These are phyloP conservation scores for Pilaira anomala DNA, from an alignment of 192 early-diverging fungal genomes.

Conservation along the genomic window DNA sequence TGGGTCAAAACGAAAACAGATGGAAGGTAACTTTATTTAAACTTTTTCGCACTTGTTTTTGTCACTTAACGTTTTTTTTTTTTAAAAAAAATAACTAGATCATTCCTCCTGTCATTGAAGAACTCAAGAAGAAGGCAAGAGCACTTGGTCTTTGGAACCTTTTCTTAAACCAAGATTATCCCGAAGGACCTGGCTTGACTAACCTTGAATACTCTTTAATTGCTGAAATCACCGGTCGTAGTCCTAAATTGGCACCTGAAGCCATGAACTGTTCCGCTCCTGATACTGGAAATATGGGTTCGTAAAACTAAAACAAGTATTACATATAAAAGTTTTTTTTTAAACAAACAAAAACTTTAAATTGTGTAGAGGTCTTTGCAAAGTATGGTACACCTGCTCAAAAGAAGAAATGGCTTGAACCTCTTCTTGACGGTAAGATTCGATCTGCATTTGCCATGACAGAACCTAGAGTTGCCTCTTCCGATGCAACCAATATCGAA, in stretches of 20 bases:
- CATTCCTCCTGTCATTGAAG: conserved; percentile 83
- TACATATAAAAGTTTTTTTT: too few species aligned
- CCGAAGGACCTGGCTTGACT: conserved; percentile 81
- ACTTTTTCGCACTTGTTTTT: too few species aligned
- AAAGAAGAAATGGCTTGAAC: conserved; percentile 74
- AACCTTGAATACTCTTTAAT: conserved; percentile 94
- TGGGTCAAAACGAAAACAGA: conserved; percentile 72
- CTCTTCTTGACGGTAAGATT: conserved; percentile 88
- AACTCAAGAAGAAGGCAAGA: conserved; percentile 84
- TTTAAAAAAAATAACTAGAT: too few species aligned
- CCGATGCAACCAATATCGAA: conserved; percentile 97
- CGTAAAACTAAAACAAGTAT: background rate
- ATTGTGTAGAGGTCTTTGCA: conserved; percentile 90
- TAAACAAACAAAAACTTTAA: too few species aligned
- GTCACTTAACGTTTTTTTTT: too few species aligned
- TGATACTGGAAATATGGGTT: conserved; percentile 95
- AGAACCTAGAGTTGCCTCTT: conserved; percentile 91
- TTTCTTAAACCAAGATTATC: conserved; percentile 80
- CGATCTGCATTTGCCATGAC: conserved; percentile 99
- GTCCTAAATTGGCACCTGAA: conserved; percentile 79
- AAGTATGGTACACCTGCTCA: conserved; percentile 89
- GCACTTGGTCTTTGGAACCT: conserved; percentile 95
- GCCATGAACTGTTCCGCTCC: conserved; percentile 92
- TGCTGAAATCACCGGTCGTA: conserved; percentile 87
- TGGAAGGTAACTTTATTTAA: conserved; percentile 89